Evolutionary conservation across 2,329 filamentous ascomycete species (phyloP), one percentile per base, ranked within the genome.

Genomic region (Epichloe baconii): DNA sequence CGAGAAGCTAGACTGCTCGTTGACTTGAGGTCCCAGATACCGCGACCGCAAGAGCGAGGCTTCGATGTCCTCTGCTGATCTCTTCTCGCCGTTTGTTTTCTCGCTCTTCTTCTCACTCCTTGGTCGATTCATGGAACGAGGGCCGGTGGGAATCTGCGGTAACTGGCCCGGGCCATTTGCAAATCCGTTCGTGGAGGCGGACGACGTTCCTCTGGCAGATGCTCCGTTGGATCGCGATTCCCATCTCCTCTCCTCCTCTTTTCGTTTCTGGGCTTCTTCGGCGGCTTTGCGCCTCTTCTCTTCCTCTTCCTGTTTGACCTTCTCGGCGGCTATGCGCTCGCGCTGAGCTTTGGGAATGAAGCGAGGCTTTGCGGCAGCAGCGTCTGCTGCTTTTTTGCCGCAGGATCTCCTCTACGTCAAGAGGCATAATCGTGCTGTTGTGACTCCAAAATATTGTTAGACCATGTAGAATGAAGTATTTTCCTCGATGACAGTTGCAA

Each of bases 11-110:
- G 86, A 90, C 52, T 75, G 77, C 56, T 84, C 80, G 57, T 93
- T 94, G 49, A 86, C 81, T 56, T 95, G 88, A 1, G 88, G 85
- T 3, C 93, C 93, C 78, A 97, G 90, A 63, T 98, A 98, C 55
- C 88, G 77, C 58, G 88, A 82, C 53, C 86, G 78, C 54, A 88
- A 80, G 53, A 93, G 71, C 31, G 83, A 79, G 10, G 84, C 83
- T 62, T 94, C 88, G 10, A 85, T 80, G 46, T 82, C 79, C 54
- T 83, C 82, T 12, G 70, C 68, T 17, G 72, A 70, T 48, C 64
- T 65, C 56, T 71, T 72, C 26, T 68, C 66, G 2, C 53, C 59
- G 53, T 55, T 59, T 54, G 59, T 56, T 53, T 61, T 71, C 54
- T 58, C 58, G 60, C 56, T 64, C 72, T 63, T 71, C 60, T 63